Evolutionary conservation across 352 stramenopile genomes (phyloP).

Genomic region (Globisporangium canariense): DNA sequence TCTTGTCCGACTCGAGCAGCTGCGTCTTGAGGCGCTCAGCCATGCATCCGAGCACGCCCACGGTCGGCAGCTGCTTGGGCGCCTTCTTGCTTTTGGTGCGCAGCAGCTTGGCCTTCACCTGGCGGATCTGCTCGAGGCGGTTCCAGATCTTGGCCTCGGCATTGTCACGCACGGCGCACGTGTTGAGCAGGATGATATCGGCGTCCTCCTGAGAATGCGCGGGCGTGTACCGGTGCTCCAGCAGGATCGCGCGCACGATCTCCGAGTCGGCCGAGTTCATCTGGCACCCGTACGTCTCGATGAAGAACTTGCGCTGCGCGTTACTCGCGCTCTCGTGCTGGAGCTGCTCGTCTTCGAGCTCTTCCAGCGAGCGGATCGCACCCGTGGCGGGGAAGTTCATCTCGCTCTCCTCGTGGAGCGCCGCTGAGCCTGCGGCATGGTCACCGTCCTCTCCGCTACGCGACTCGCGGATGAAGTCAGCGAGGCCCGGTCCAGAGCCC

Average conservation of each 20-base stretch:
- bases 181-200: conserved; percentile 98
- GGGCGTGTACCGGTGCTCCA: conserved; percentile 66
- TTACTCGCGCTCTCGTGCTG: background rate
- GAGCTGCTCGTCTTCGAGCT: conserved; percentile 34
- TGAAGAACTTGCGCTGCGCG: conserved; percentile 59
- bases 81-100: conserved; percentile 51
- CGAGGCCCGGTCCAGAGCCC: conserved; percentile 43
- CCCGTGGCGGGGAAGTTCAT: conserved; percentile 67
- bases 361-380: conserved; percentile 51
- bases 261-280: conserved; percentile 99
- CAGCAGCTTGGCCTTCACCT: conserved; percentile 69
- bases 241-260: conserved; percentile 95
- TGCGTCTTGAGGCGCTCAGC: conserved; percentile 97
- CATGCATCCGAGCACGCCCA: conserved; percentile 99
- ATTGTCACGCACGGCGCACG: conserved; percentile 99
- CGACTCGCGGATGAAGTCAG: conserved; percentile 69
- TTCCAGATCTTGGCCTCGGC: conserved; percentile 95
- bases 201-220: conserved; percentile 67
- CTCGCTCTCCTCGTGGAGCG: conserved; percentile 47
- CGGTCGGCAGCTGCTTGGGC: conserved; percentile 55
- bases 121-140: conserved; percentile 72
- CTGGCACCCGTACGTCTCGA: conserved; percentile 98
- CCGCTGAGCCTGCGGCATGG: conserved; percentile 23
- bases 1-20: conserved; percentile 92
- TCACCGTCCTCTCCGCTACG: conserved; percentile 14